Base-by-base conservation (phyloP, 2,329 filamentous ascomycete genomes). In the Didymella pinodella region DNA sequence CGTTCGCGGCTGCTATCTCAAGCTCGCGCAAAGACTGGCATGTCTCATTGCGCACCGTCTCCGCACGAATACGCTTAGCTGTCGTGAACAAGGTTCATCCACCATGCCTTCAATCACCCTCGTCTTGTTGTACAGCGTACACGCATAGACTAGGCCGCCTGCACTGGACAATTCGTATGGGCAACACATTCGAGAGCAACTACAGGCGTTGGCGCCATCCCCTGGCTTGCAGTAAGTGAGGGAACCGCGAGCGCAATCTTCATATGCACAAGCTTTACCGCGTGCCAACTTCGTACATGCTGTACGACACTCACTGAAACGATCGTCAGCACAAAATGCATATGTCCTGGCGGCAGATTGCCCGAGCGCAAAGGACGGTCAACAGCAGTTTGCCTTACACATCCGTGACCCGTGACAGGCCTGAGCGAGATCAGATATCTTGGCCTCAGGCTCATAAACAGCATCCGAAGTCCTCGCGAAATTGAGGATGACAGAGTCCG, bases 401-500 rank as follows among this genome's bases (percentile, higher is more conserved):
- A 36, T 32, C 31, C 32, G 32, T 41, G 29, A 31, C 52, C 44
- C 58, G 29, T 59, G 56, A 53, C 59, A 59, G 47, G 29, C 46
- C 40, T 46, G 57, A 57, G 38, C 53, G 56, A 57, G 41, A 48
- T 40, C 36, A 20, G 34, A 34, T 4, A 31, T 53, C 64, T 69
- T 68, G 64, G 68, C 64, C 41, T 44, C 25, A 61, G 57, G 48
- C 59, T 46, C 40, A 28, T 41, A 38, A 47, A 28, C 25, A 38
- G 26, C 25, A 12, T 18, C 46, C 50, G 50, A 34, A 54, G 50
- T 51, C 46, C 56, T 45, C 43, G 56, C 61, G 58, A 52, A 45
- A 53, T 57, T 64, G 46, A 52, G 44, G 45, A 67, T 57, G 56
- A 61, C 43, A 54, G 53, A 58, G 36, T 62, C 58, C 52, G 57